Evolutionary conservation across 2,329 filamentous ascomycete species (phyloP).

Genomic region (Furcasterigmium sp.): DNA sequence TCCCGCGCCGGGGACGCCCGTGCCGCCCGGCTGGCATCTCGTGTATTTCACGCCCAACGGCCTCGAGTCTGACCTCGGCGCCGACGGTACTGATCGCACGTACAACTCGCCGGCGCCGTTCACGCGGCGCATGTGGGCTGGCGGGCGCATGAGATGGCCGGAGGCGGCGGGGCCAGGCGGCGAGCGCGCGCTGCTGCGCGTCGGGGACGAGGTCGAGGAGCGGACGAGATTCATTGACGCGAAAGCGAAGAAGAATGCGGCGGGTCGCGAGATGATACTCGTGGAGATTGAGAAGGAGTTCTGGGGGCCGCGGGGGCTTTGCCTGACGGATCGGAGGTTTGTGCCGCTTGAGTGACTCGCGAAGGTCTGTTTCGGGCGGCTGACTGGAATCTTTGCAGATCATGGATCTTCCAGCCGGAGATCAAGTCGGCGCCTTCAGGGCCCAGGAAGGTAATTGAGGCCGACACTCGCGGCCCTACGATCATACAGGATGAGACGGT

Average conservation of each 20-base stretch:
- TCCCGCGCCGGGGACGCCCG: constrained; percentile 36
- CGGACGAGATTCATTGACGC: constrained; percentile 49
- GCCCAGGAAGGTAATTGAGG: not conserved
- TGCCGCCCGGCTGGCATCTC: constrained; percentile 58
- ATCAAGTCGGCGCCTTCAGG: constrained; percentile 12
- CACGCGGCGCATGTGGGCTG: constrained; percentile 63
- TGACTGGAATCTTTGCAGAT: constrained; percentile 14
- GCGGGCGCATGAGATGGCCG: constrained; percentile 52
- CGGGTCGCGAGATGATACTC: constrained; percentile 57
- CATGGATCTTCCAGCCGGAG: constrained; percentile 39
- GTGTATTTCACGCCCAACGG: constrained; percentile 58
- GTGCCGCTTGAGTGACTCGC: constrained; percentile 17
- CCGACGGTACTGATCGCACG: constrained; percentile 54
- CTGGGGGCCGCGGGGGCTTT: constrained; percentile 42
- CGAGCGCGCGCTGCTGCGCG: constrained; percentile 26
- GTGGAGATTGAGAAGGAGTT: constrained; percentile 60
- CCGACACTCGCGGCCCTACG: constrained; percentile 1
- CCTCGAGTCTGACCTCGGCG: constrained; percentile 47
- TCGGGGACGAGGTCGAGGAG: constrained; percentile 53
- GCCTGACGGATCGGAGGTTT: constrained; percentile 50
- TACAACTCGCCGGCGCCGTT: constrained; percentile 57
- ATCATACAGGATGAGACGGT: not conserved
- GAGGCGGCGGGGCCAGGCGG: not conserved
- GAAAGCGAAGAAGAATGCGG: constrained; percentile 46
- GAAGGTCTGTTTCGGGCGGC: not conserved